Evolutionary conservation across 805 yeast genomes (phyloP).

Genomic region (Yamadazyma olivae): DNA sequence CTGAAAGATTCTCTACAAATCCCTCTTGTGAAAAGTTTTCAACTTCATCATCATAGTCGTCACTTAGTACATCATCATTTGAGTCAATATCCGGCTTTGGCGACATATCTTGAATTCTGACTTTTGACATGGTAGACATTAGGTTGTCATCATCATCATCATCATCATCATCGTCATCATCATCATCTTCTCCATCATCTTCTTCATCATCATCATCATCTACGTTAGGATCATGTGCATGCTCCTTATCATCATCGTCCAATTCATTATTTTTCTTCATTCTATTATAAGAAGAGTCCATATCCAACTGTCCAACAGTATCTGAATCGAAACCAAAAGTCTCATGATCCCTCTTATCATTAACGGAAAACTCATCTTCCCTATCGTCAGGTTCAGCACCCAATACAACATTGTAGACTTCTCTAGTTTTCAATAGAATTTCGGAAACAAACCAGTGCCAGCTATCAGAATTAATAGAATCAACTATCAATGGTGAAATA

Average conservation of each 20-base stretch:
- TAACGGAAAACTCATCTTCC: constrained; percentile 22
- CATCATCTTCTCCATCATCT: constrained; percentile 1
- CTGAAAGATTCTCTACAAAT: constrained; percentile 38
- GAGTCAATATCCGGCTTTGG: constrained; percentile 21
- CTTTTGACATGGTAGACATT: constrained; percentile 15
- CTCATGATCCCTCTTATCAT: constrained; percentile 2
- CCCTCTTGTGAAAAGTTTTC: constrained; percentile 28
- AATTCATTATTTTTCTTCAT: not conserved
- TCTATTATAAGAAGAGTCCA: constrained; percentile 15
- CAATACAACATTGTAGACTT: constrained; percentile 54
- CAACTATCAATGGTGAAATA: constrained; percentile 51
- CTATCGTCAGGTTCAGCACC: constrained; percentile 41
- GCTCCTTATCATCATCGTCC: constrained; percentile 1
- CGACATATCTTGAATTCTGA: constrained; percentile 28
- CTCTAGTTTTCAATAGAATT: constrained; percentile 48
- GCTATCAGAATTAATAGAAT: constrained; percentile 42
- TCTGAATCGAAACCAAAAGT: constrained; percentile 27
- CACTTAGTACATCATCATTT: constrained; percentile 20
- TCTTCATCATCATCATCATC: constrained; percentile 18
- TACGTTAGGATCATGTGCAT: constrained; percentile 7
- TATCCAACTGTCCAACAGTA: constrained; percentile 37
- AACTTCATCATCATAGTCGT: constrained; percentile 25
- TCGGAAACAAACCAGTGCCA: constrained; percentile 54
- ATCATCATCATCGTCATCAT: constrained; percentile 8
- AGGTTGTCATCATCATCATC: constrained; percentile 21